Evolutionary conservation across 1,139 yeast species (phyloP).

Genomic region (Zygoascus meyerae): DNA sequence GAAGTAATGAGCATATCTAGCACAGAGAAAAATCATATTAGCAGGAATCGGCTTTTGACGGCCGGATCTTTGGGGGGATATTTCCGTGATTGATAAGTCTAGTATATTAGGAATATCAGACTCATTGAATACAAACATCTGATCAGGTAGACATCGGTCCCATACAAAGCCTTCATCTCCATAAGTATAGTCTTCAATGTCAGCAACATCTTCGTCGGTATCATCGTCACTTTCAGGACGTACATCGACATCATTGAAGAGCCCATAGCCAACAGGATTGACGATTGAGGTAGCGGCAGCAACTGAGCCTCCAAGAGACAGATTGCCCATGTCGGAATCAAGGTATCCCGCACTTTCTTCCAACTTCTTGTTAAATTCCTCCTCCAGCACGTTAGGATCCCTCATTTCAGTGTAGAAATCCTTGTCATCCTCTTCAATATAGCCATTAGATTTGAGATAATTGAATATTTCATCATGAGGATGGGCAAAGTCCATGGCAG

Average conservation of each 20-base stretch:
- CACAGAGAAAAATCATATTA: conserved; percentile 37
- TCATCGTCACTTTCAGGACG: conserved; percentile 14
- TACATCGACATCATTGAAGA: conserved; percentile 5
- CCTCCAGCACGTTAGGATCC: conserved; percentile 18
- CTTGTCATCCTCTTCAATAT: conserved; percentile 19
- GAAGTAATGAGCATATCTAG: conserved; percentile 38
- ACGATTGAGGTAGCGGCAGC: conserved; percentile 12
- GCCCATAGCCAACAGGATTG: conserved; percentile 9
- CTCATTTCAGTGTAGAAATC: conserved; percentile 32
- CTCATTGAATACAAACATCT: conserved; percentile 38
- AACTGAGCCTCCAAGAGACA: conserved; percentile 18
- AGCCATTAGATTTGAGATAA: conserved; percentile 28
- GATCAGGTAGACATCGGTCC: conserved; percentile 38
- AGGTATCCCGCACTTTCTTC: conserved; percentile 23
- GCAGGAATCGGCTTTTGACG: conserved; percentile 40
- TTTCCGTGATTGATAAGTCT: conserved; percentile 34
- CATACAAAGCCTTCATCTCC: conserved; percentile 29
- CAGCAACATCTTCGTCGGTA: conserved; percentile 15
- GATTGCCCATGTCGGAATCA: conserved; percentile 30
- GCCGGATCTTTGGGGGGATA: conserved; percentile 36
- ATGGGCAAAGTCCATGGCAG: conserved; percentile 35
- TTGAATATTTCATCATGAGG: conserved; percentile 29
- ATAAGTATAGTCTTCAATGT: conserved; percentile 11
- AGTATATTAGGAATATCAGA: conserved; percentile 36
- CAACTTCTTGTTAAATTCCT: conserved; percentile 9